Evolutionary conservation across 805 yeast genomes (phyloP).

Genomic region (Peterozyma toletana): DNA sequence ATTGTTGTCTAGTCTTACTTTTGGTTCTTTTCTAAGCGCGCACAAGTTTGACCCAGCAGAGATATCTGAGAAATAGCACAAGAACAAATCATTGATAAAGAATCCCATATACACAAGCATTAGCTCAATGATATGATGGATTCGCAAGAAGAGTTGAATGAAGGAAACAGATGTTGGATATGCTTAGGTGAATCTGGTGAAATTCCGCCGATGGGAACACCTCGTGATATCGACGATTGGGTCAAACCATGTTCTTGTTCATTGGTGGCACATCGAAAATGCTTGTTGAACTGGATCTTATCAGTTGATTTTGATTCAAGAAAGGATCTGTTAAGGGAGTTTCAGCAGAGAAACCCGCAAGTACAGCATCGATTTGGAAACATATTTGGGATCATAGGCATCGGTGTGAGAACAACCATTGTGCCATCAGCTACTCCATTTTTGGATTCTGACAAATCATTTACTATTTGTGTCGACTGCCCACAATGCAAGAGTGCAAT

Average conservation of each 20-base stretch:
- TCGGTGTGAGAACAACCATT: constrained; percentile 3
- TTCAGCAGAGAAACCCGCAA: background rate
- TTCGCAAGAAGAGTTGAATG: too few species aligned
- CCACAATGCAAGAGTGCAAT: constrained; percentile 29
- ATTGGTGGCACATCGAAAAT: constrained; percentile 35
- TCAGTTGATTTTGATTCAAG: constrained; percentile 18
- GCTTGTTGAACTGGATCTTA: constrained; percentile 34
- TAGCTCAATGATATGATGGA: too few species aligned
- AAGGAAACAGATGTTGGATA: constrained; percentile 15
- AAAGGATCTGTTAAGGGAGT: background rate
- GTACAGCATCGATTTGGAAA: constrained; percentile 1
- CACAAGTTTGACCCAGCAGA: too few species aligned
- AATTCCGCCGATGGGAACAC: constrained; percentile 23
- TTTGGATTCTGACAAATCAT: background rate
- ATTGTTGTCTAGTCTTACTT: too few species aligned
- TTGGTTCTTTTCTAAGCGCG: too few species aligned
- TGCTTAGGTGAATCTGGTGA: constrained; percentile 22
- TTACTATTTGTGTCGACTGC: constrained; percentile 18
- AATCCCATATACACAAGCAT: too few species aligned
- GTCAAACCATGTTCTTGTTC: constrained; percentile 38
- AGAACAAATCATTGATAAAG: too few species aligned
- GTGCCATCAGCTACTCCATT: background rate
- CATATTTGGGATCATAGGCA: constrained; percentile 5
- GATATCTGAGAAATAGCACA: too few species aligned
- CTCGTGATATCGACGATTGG: constrained; percentile 28